Evolutionary conservation across 495 filamentous ascomycete species (phyloP), one percentile per base, ranked within the genome.

Genomic region (Evansstolkia leycettana): DNA sequence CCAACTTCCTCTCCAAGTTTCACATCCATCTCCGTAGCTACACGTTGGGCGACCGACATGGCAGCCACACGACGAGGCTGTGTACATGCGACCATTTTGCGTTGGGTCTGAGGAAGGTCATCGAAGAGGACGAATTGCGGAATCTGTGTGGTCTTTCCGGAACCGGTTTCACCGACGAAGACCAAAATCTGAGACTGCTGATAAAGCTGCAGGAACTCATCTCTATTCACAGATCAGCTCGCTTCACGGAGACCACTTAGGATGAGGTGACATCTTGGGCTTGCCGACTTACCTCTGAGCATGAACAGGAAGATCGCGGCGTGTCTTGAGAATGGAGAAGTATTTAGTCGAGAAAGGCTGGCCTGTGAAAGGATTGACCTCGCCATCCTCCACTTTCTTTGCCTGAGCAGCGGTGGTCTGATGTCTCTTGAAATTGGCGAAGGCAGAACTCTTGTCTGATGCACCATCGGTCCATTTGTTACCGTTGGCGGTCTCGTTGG

Each of bases 41-140:
- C 92, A 82, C 92, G 90, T 55, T 96, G 85, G 16, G 92, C 92
- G 13, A 99, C 92, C 19, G 90, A 96, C 92, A 95, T 96, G 42
- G 92, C 92, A 26, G 92, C 92, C 29, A 99, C 92, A 70, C 92
- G 80, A 52, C 92, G 83, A 45, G 92, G 92, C 57, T 99, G 90
- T 5, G 90, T 99, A 73, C 90, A 99, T 37, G 90, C 90, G 25
- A 99, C 79, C 59, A 94, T 75, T 64, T 94, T 95, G 47, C 67
- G 62, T 46, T 81, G 73, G 23, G 73, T 67, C 42, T 95, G 83
- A 5, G 92, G 90, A 15, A 92, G 73, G 61, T 99, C 92, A 64
- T 99, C 92, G 67, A 81, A 95, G 10, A 95, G 71, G 39, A 99
- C 85, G 55, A 93, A 99, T 54, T 99, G 92, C 0, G 92, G 92